Evolutionary conservation across 352 stramenopile species (phyloP).

Genomic region (Thalassiosira hispida): DNA sequence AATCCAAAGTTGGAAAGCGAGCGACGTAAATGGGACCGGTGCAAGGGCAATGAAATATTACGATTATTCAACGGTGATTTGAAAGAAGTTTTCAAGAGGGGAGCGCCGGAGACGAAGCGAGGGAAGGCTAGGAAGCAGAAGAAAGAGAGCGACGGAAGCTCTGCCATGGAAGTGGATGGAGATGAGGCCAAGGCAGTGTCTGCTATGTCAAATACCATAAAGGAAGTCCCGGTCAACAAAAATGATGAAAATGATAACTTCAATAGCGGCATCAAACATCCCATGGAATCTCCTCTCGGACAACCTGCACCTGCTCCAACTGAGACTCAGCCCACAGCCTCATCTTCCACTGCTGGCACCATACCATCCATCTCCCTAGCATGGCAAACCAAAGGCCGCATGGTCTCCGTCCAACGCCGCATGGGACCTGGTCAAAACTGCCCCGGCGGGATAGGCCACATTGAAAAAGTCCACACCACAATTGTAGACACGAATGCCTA

Average conservation of each 20-base stretch:
- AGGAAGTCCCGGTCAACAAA: no score
- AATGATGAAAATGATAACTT: no score
- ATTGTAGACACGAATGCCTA: no score
- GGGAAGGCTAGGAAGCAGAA: slow-evolving; percentile 1
- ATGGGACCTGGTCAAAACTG: slow-evolving; percentile 93
- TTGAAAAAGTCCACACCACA: slow-evolving; percentile 78
- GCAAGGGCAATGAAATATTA: slow-evolving; percentile 21
- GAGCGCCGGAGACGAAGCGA: slow-evolving; percentile 1
- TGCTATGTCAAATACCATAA: neutral
- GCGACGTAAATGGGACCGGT: slow-evolving; percentile 48
- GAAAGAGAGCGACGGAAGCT: neutral
- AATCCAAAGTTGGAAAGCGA: slow-evolving; percentile 25
- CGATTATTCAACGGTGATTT: slow-evolving; percentile 27
- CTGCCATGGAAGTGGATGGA: neutral
- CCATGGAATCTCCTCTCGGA: no score
- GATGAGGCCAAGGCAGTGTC: neutral
- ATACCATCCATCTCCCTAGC: neutral
- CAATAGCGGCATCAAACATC: no score
- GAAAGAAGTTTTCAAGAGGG: slow-evolving; percentile 7
- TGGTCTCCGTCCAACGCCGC: slow-evolving; percentile 79
- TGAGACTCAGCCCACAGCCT: no score
- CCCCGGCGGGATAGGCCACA: slow-evolving; percentile 87
- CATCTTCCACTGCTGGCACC: neutral
- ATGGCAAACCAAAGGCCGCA: slow-evolving; percentile 9
- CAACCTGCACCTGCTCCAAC: no score